Conservation (phyloP, 116 monocot species). For the Thalassia testudinum region DNA sequence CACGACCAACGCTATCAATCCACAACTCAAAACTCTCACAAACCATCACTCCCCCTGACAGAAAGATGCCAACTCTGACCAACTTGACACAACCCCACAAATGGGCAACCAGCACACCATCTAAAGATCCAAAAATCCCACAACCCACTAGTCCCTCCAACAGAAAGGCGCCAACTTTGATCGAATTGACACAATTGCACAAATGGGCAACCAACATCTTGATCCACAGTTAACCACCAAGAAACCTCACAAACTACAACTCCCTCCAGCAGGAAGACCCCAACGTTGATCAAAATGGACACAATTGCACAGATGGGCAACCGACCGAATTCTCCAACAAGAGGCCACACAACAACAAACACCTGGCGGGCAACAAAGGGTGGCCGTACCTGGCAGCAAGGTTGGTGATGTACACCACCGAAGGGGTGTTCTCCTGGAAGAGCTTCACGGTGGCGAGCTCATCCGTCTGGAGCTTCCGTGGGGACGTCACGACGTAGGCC, state of each 20-base stretch:
- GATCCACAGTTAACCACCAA: not conserved
- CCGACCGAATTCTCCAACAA: not conserved
- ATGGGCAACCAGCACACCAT: too few relatives aligned
- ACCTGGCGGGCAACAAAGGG: not conserved
- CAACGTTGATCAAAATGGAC: not conserved
- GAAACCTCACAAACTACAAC: not conserved
- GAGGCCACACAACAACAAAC: not conserved
- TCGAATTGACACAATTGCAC: too few relatives aligned
- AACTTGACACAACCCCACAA: too few relatives aligned
- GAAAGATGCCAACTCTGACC: too few relatives aligned
- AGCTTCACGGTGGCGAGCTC: constrained; percentile 86
- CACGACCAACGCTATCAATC: not conserved
- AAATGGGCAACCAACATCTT: too few relatives aligned
- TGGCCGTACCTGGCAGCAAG: constrained; percentile 50
- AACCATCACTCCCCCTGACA: too few relatives aligned
- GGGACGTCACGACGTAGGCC: constrained; percentile 48
- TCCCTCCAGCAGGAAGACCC: not conserved
- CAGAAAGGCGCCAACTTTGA: too few relatives aligned
- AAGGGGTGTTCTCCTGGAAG: constrained; percentile 95
- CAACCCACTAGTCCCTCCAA: too few relatives aligned
- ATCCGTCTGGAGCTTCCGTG: constrained; percentile 80
- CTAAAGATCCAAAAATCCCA: too few relatives aligned
- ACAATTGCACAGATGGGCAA: not conserved
- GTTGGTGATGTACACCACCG: constrained; percentile 98
- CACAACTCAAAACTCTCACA: not conserved